Base-by-base conservation (phyloP, 257 asterid genomes). In the Petrea volubilis region DNA sequence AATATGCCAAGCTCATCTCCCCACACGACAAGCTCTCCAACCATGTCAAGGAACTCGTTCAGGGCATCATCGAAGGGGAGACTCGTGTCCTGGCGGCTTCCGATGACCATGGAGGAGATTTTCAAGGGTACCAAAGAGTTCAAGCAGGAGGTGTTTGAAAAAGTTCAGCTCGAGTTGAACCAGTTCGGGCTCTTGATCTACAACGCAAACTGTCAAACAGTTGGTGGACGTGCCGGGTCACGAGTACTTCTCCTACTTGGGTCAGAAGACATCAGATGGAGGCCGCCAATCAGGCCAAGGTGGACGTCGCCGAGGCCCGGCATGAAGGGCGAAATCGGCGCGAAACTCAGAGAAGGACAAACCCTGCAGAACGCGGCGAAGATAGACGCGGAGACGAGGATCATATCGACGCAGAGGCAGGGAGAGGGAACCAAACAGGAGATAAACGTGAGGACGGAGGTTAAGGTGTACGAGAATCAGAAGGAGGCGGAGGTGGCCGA, bases 61-160 rank as follows among this genome's bases (percentile, higher is more conserved):
- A 85, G 80, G 93, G 96, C 2, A 63, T 89, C n/a, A 87, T 89
- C 34, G 96, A 85, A 49, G 96, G 96, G 0, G 96, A 89, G 76
- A 89, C 96, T 6, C 78, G 96, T 0, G 96, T 89, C 7, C 71
- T 86, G 0, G 90, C 91, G 0, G 93, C 96, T 11, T 81, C 93
- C 55, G n/a, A 86, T 89, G 96, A 86, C 96, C 4, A 89, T 89
- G 93, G 93, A 87, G 66, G 80, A 81, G 59, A 60, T 86, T 27
- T 89, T 89, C 67, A 71, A 13, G 36, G 93, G 93, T 10, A 83
- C 96, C 28, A 89, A 89, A 34, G 79, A 79, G 31, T 86, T 88
- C 69, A 88, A 88, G 63, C 61, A 82, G 63, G 88, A 84, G 63
- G 90, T 88, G 23, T 86, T 88, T n/a, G 85, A 76, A 64, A 88